A percentile compares a stretch with the other conserved stretches of the same genome.
These are phyloP conservation scores for Fusarium ambrosium DNA, from an alignment of 2,329 filamentous ascomycete species.

Conservation along the genomic window DNA sequence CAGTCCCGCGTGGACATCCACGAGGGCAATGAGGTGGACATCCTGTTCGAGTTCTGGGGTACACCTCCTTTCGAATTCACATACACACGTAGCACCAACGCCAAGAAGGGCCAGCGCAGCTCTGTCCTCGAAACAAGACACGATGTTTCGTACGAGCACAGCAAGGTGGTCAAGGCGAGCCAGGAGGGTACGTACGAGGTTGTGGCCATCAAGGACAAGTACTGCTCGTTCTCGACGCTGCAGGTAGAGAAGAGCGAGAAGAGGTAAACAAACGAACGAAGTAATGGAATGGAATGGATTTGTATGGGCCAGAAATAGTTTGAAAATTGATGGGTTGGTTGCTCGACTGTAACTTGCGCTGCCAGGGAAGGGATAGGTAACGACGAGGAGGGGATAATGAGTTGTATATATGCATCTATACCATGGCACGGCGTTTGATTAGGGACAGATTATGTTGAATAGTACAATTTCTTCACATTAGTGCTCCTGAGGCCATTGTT, in stretches of 20 bases:
- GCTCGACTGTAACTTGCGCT: slow-evolving; percentile 34
- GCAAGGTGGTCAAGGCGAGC: slow-evolving; percentile 84
- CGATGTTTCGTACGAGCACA: slow-evolving; percentile 85
- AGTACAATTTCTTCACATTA: slow-evolving; percentile 23
- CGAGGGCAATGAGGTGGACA: slow-evolving; percentile 93
- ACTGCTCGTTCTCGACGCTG: slow-evolving; percentile 87
- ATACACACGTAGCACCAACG: slow-evolving; percentile 91
- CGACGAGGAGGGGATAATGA: slow-evolving; percentile 37
- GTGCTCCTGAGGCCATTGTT: neutral
- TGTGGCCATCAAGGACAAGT: slow-evolving; percentile 93
- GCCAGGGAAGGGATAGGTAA: slow-evolving; percentile 25
- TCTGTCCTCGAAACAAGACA: slow-evolving; percentile 91
- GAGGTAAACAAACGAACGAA: slow-evolving; percentile 46
- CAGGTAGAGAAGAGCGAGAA: slow-evolving; percentile 66
- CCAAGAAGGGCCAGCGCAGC: slow-evolving; percentile 81
- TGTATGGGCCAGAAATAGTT: slow-evolving; percentile 31
- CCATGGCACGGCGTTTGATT: slow-evolving; percentile 55
- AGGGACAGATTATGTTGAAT: slow-evolving; percentile 46
- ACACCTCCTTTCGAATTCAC: slow-evolving; percentile 98
- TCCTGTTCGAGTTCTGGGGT: slow-evolving; percentile 95
- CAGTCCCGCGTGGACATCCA: slow-evolving; percentile 92
- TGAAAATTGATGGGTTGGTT: slow-evolving; percentile 33
- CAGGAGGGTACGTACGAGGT: slow-evolving; percentile 99
- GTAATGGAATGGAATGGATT: neutral
- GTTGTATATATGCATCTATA: slow-evolving; percentile 55